These are phyloP conservation scores for Stachybotrys chartarum DNA, from an alignment of 2,329 filamentous ascomycete species.

Conservation along the genomic window DNA sequence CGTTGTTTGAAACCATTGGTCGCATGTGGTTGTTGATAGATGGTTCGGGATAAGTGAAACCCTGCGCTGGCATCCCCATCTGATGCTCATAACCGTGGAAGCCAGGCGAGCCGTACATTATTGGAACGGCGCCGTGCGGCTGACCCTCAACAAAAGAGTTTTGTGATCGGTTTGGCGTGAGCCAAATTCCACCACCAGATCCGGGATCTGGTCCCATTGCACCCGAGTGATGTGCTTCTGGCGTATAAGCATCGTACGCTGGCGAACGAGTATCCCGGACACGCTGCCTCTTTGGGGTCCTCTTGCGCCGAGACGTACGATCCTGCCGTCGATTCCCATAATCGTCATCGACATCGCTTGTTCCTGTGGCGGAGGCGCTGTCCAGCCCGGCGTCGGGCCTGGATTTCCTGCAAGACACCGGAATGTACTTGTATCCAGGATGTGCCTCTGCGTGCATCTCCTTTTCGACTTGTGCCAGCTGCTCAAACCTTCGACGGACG, in stretches of 20 bases:
- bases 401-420: slow-evolving; percentile 21
- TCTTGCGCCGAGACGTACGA: background rate
- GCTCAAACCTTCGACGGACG: slow-evolving; percentile 68
- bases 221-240: background rate
- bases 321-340: background rate
- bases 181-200: background rate
- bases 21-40: background rate
- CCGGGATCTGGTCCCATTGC: background rate
- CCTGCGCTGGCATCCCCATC: background rate
- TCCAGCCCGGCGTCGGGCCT: background rate
- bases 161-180: background rate
- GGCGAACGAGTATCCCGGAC: background rate
- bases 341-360: background rate
- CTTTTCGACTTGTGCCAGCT: slow-evolving; percentile 72
- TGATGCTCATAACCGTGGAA: background rate
- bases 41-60: background rate
- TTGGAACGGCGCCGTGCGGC: background rate
- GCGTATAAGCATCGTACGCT: background rate
- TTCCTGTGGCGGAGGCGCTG: background rate
- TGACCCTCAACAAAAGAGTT: background rate
- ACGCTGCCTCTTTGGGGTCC: background rate
- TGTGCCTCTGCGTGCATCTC: slow-evolving; percentile 80
- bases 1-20: background rate
- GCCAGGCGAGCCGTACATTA: background rate
- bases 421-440: slow-evolving; percentile 90